These are phyloP conservation scores for Coelastrella sp. DNA, from an alignment of 139 green algal species.

Conservation along the genomic window DNA sequence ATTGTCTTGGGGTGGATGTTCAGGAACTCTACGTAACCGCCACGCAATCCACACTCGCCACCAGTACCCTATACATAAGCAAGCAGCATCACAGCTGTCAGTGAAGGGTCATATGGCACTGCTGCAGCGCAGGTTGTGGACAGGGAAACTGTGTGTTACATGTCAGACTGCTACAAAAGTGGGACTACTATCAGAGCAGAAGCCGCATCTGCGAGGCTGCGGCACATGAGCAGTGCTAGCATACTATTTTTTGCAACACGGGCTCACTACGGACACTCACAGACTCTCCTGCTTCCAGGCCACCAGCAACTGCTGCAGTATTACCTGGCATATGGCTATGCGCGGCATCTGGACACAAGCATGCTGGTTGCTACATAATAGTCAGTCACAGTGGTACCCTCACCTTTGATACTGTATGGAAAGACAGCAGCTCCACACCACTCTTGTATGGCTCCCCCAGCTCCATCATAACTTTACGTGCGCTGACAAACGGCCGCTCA, in stretches of 20 bases:
- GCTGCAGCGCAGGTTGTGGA: background rate
- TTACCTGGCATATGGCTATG: background rate
- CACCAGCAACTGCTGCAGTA: no score
- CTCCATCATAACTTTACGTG: slow-evolving; percentile 75
- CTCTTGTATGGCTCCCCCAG: slow-evolving; percentile 80
- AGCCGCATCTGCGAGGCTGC: no score
- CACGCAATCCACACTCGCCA: slow-evolving; percentile 86
- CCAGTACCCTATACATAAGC: slow-evolving; percentile 54
- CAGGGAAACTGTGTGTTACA: no score
- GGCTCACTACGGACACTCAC: no score
- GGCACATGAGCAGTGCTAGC: no score
- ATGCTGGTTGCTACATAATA: background rate
- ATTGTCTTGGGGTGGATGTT: slow-evolving; percentile 86
- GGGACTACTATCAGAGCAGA: no score
- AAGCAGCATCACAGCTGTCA: background rate
- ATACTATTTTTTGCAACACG: no score
- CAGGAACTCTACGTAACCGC: slow-evolving; percentile 89
- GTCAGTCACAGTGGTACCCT: background rate
- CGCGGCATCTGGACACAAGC: background rate
- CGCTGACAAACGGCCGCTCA: slow-evolving; percentile 86
- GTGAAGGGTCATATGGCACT: background rate
- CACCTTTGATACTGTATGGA: slow-evolving; percentile 88
- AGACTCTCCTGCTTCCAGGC: no score
- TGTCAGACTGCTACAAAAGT: no score
- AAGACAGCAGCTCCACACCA: slow-evolving; percentile 84